Percentiles rank a stretch among this genome's conserved stretches.
Evolutionary conservation across 2,329 filamentous ascomycete genomes (phyloP).

Genomic region (Exophiala mesophila): DNA sequence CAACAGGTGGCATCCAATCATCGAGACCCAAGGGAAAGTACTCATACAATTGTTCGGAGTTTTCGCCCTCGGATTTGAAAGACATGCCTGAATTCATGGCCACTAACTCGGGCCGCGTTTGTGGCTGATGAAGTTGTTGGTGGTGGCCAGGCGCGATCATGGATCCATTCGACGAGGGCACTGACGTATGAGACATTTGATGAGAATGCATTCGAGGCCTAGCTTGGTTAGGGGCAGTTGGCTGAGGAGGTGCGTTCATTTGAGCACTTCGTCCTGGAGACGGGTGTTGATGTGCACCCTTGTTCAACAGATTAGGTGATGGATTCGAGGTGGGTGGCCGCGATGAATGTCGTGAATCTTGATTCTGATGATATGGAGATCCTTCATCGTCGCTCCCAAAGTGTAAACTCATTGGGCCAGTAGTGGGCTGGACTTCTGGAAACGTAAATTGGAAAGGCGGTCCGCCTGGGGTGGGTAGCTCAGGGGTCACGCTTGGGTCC

Average conservation of each 20-base stretch:
- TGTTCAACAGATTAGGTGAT: conserved; percentile 23
- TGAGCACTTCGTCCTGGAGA: not conserved
- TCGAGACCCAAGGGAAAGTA: conserved; percentile 90
- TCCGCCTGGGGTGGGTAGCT: conserved; percentile 16
- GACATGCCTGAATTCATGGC: conserved; percentile 14
- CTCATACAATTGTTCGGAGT: conserved; percentile 78
- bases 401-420: conserved; percentile 25
- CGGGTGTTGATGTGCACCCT: conserved; percentile 13
- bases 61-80: conserved; percentile 16
- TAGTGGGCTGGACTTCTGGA: conserved; percentile 19
- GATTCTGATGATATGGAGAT: conserved; percentile 20
- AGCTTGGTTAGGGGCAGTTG: not conserved
- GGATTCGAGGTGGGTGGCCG: conserved; percentile 28
- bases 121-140: not conserved
- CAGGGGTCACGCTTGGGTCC: conserved; percentile 16
- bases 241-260: conserved; percentile 4
- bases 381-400: conserved; percentile 28
- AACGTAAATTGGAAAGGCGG: conserved; percentile 23
- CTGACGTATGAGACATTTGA: conserved; percentile 18
- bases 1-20: conserved; percentile 85
- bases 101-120: conserved; percentile 15
- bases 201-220: conserved; percentile 20
- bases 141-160: conserved; percentile 1
- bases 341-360: conserved; percentile 21
- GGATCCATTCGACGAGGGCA: conserved; percentile 11